Evolutionary conservation across 495 filamentous ascomycete genomes (phyloP).

Genomic region (Neurospora sp.): DNA sequence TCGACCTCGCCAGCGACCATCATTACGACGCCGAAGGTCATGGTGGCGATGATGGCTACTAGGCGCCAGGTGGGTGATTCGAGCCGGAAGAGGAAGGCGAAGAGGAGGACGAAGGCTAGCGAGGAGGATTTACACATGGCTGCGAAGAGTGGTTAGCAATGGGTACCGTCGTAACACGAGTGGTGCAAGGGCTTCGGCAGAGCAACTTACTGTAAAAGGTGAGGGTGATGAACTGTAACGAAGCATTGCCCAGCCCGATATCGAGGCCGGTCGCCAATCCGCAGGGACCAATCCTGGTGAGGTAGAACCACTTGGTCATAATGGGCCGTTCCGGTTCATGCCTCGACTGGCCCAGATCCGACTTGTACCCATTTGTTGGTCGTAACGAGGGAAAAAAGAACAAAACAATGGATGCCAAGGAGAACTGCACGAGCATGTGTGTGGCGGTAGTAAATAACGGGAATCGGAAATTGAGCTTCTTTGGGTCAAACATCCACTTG

Average conservation of each 20-base stretch:
- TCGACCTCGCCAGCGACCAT: slow-evolving; percentile 97
- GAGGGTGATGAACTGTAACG: slow-evolving; percentile 86
- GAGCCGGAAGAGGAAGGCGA: slow-evolving; percentile 90
- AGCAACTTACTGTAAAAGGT: slow-evolving; percentile 79
- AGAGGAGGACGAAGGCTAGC: slow-evolving; percentile 87
- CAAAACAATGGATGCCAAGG: slow-evolving; percentile 67
- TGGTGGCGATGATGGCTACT: slow-evolving; percentile 76
- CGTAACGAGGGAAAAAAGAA: slow-evolving; percentile 77
- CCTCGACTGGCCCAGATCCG: slow-evolving; percentile 37
- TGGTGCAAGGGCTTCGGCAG: not conserved
- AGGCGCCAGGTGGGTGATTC: slow-evolving; percentile 80
- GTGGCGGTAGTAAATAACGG: slow-evolving; percentile 91
- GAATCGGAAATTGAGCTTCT: slow-evolving; percentile 81
- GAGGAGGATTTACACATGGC: slow-evolving; percentile 99
- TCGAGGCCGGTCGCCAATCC: slow-evolving; percentile 90
- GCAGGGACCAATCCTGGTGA: slow-evolving; percentile 87
- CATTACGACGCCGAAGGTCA: slow-evolving; percentile 95
- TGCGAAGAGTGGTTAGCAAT: slow-evolving; percentile 19
- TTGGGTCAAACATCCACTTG: slow-evolving; percentile 97
- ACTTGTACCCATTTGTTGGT: slow-evolving; percentile 44
- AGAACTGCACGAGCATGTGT: slow-evolving; percentile 96
- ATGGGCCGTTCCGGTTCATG: slow-evolving; percentile 54
- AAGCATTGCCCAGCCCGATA: slow-evolving; percentile 94
- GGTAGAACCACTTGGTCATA: slow-evolving; percentile 88
- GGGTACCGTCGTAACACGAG: not conserved